Evolutionary conservation across 768 basidiomycete species (phyloP), one percentile per base, ranked within the genome.

Genomic region (Boletus sp.): DNA sequence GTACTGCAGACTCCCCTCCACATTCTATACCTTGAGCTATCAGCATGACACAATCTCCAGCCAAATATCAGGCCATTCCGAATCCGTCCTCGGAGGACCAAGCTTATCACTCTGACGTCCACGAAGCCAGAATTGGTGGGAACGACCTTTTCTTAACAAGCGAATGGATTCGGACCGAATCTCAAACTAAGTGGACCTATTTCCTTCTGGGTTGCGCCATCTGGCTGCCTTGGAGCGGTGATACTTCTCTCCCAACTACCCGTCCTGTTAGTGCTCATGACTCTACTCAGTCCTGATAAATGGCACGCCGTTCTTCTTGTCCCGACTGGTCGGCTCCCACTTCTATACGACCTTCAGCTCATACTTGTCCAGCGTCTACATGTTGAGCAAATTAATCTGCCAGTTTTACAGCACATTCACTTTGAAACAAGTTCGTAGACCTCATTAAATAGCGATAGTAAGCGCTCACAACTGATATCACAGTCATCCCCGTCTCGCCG

Each of bases 201-300:
- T 89, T 91, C 60, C 70, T 89, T 28, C 71, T 94, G n/a, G 92
- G 94, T 4, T 87, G 87, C 55, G 87, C 90, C 20, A 81, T 88
- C 5, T 77, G 96, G 7, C 72, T 97, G 15, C 87, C 91, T 35
- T 97, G 94, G 94, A 96, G 94, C 67, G 92, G 94, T 93, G 69
- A 67, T 80, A 62, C 9, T 7, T 30, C n/a, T 47, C 37, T 12
- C 17, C 51, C 50, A 50, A 9, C 4, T 37, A 33, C 10, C 12
- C 17, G 28, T 44, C 49, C 5, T 40, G 32, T 36, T 9, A 5
- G 24, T 55, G 50, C 54, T 58, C 47, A 57, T 53, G 14, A 50
- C 20, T n/a, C 15, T 36, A 39, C 45, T 20, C 54, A 96, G 94
- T 86, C 1, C 75, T 94, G 67, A 94, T 97, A 29, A 96, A 91